These are phyloP conservation scores for Sphagnum magellanicum DNA, from an alignment of 228 moss, liverwort and hornwort species.

Conservation along the genomic window DNA sequence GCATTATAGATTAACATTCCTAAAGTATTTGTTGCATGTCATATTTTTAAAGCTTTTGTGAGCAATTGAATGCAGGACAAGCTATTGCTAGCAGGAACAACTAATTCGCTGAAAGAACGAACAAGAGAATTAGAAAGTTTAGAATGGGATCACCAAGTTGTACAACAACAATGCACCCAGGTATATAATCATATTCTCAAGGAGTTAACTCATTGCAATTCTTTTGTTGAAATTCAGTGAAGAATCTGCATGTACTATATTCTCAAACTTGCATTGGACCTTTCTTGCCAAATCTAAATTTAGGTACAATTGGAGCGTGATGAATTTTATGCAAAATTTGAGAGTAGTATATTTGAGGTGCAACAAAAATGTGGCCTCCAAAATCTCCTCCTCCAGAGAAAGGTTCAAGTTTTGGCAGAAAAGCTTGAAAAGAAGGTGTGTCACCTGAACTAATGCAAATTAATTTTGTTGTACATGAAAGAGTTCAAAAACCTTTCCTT, in stretches of 20 bases:
- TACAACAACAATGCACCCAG: slow-evolving; percentile 52
- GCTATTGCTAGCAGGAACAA: slow-evolving; percentile 32
- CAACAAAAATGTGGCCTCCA: slow-evolving; percentile 89
- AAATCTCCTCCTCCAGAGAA: slow-evolving; percentile 64
- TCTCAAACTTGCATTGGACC: not conserved
- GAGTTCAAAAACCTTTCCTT: not conserved
- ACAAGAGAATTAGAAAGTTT: slow-evolving; percentile 45
- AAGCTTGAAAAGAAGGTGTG: slow-evolving; percentile 71
- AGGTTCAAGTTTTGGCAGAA: slow-evolving; percentile 67
- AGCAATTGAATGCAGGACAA: slow-evolving; percentile 40
- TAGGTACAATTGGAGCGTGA: slow-evolving; percentile 71
- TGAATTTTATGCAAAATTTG: slow-evolving; percentile 68
- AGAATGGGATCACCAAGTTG: slow-evolving; percentile 74
- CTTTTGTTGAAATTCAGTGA: no score
- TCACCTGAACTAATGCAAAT: no score
- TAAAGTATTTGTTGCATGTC: not conserved
- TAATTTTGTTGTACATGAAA: no score
- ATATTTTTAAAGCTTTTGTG: no score
- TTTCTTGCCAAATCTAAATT: not conserved
- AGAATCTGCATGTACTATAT: not conserved
- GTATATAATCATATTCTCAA: slow-evolving; percentile 8
- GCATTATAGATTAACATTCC: not conserved
- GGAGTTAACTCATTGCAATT: no score
- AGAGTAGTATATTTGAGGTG: slow-evolving; percentile 63
- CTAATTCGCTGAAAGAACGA: slow-evolving; percentile 35